Evolutionary conservation across 192 early-diverging fungal genomes (phyloP).

Genomic region (Gorgonomyces haynaldii): DNA sequence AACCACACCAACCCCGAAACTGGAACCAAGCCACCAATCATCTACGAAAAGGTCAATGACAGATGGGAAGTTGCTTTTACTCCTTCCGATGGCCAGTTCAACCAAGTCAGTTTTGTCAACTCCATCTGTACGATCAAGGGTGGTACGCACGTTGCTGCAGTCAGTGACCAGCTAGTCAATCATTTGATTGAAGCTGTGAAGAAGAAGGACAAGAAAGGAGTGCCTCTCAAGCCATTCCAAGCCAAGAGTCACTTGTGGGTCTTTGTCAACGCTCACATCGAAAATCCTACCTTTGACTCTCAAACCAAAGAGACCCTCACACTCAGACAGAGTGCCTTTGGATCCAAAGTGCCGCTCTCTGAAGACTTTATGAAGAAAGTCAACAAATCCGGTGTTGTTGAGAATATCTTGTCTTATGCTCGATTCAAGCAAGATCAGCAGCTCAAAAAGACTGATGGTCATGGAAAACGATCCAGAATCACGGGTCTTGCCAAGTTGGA

Average conservation of each 20-base stretch:
- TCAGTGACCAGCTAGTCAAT: constrained; percentile 60
- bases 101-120: constrained; percentile 95
- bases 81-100: constrained; percentile 89
- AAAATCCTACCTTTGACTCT: constrained; percentile 91
- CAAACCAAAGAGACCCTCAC: constrained; percentile 98
- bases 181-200: constrained; percentile 55
- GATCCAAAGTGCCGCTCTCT: constrained; percentile 58
- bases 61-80: constrained; percentile 93
- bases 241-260: constrained; percentile 85
- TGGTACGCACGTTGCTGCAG: constrained; percentile 31
- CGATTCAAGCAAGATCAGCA: constrained; percentile 58
- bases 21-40: constrained; percentile 19
- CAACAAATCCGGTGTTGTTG: constrained; percentile 73
- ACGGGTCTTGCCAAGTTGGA: constrained; percentile 80
- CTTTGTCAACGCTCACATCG: constrained; percentile 89
- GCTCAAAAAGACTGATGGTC: constrained; percentile 83
- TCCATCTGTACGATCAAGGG: constrained; percentile 90
- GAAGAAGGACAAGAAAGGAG: constrained; percentile 62
- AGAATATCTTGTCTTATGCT: constrained; percentile 62
- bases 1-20: constrained; percentile 7
- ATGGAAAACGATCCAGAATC: constrained; percentile 46
- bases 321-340: constrained; percentile 59
- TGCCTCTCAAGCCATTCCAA: constrained; percentile 64
- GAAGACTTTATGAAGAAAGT: constrained; percentile 78
- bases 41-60: constrained; percentile 66